A percentile compares a stretch with the other conserved stretches of the same genome.
Conservation (phyloP, 2,329 filamentous ascomycete genomes). For the Graphiopsis chlorocephala region DNA sequence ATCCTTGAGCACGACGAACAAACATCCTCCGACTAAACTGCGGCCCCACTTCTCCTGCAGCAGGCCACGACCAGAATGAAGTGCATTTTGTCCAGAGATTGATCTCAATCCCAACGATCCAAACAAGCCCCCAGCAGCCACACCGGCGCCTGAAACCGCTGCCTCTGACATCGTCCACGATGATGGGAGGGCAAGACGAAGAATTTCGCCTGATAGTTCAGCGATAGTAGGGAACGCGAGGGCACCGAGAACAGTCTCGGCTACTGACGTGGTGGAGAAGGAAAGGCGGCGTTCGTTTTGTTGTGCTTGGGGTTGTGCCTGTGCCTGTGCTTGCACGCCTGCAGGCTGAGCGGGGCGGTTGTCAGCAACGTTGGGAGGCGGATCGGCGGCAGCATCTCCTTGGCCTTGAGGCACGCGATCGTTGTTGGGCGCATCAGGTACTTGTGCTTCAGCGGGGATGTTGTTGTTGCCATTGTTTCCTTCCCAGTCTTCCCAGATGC, state of each 20-base stretch:
- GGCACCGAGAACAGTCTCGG: slow-evolving; percentile 62
- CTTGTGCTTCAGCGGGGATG: slow-evolving; percentile 28
- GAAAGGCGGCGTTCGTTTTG: slow-evolving; percentile 43
- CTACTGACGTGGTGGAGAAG: slow-evolving; percentile 54
- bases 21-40: slow-evolving; percentile 80
- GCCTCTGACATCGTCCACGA: slow-evolving; percentile 55
- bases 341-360: slow-evolving; percentile 20
- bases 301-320: slow-evolving; percentile 30
- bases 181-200: slow-evolving; percentile 66
- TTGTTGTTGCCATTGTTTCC: slow-evolving; percentile 32
- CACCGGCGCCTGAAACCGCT: slow-evolving; percentile 30
- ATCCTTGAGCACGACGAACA: slow-evolving; percentile 82
- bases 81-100: neutral
- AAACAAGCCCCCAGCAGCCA: neutral
- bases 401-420: slow-evolving; percentile 38
- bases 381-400: slow-evolving; percentile 37
- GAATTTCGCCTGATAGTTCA: slow-evolving; percentile 70
- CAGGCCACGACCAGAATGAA: slow-evolving; percentile 41
- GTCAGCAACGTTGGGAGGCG: slow-evolving; percentile 18
- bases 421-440: neutral
- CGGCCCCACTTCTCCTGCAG: slow-evolving; percentile 84
- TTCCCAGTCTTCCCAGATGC: slow-evolving; percentile 44
- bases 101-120: slow-evolving; percentile 2
- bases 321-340: slow-evolving; percentile 17
- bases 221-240: slow-evolving; percentile 81